Evolutionary conservation across 2,329 filamentous ascomycete species (phyloP), one percentile per base, ranked within the genome.

Genomic region (Penicillium verrucosum): DNA sequence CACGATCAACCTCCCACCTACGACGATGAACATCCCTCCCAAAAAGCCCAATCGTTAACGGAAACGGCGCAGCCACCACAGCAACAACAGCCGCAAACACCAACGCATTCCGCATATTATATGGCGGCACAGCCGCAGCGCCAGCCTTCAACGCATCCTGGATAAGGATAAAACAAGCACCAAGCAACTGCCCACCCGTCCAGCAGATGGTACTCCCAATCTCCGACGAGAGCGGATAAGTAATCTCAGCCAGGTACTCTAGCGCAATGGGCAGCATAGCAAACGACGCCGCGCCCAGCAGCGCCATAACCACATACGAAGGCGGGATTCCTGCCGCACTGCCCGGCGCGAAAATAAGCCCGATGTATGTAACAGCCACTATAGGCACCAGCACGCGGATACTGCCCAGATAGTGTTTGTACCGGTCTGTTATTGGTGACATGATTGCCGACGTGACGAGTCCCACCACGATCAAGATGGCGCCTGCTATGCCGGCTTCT

Each of bases 401-500:
- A 25, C 87, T 84, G 4, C 83, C 71, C 0, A 96, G 78, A 69
- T 92, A 96, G 27, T 83, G 80, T 73, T 97, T 95, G 54, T 87
- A 92, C 51, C 88, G 85, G 77, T 97, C 94, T 60, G 96, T 84
- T 63, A 97, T 80, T 0, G 93, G 93, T 0, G 88, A 90, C 0
- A 85, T 81, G 59, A 96, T 79, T 14, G 91, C 94, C 0, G 91
- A 83, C 5, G 83, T 75, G 43, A 95, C 80, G 1, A 99, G 85
- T 9, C 94, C 94, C 51, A 94, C 89, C 45, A 96, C 81, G 70
- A 97, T 97, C 34, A 97, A 82, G 9, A 97, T 75, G 0, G 89
- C 94, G 61, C 94, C 94, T 11, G 88, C 91, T 67, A 97, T 92
- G 34, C 94, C 94, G 23, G 93, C 90, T 54, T 96, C 82, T 62